Evolutionary conservation across 2,329 filamentous ascomycete genomes (phyloP).

Genomic region (Epicoccum nigrum): DNA sequence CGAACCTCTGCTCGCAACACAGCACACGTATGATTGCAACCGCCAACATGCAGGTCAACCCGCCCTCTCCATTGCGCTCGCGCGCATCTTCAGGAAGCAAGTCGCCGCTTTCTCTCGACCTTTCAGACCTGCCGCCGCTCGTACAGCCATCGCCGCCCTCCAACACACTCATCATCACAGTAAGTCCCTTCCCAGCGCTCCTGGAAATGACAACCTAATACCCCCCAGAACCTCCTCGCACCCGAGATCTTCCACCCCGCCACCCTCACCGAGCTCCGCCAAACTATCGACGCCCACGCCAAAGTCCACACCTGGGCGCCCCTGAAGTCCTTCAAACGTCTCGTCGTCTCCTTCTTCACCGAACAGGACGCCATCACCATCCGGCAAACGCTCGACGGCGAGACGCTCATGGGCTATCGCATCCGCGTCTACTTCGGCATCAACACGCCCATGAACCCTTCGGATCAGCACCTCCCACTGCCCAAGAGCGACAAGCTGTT

Average conservation of each 20-base stretch:
- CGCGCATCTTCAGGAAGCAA: slow-evolving; percentile 45
- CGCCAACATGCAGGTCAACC: slow-evolving; percentile 36
- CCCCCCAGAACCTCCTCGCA: slow-evolving; percentile 67
- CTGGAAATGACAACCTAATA: slow-evolving; percentile 23
- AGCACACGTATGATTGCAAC: slow-evolving; percentile 28
- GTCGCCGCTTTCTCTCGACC: slow-evolving; percentile 70
- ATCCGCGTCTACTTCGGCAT: slow-evolving; percentile 50
- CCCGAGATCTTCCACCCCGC: slow-evolving; percentile 74
- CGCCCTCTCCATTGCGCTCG: slow-evolving; percentile 43
- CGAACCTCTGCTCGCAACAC: slow-evolving; percentile 9
- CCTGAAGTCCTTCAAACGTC: slow-evolving; percentile 81
- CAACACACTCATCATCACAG: slow-evolving; percentile 83
- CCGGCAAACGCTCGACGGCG: slow-evolving; percentile 74
- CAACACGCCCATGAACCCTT: slow-evolving; percentile 47
- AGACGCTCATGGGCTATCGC: slow-evolving; percentile 70
- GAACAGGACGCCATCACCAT: slow-evolving; percentile 73
- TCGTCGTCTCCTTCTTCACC: slow-evolving; percentile 78
- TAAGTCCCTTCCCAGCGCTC: slow-evolving; percentile 28
- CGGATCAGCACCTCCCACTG: slow-evolving; percentile 47
- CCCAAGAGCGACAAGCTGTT: slow-evolving; percentile 67
- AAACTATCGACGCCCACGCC: slow-evolving; percentile 72
- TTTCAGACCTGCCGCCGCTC: slow-evolving; percentile 73
- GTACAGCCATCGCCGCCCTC: slow-evolving; percentile 74
- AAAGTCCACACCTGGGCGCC: slow-evolving; percentile 79
- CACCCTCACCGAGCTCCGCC: slow-evolving; percentile 75